Base-by-base conservation (phyloP, 495 filamentous ascomycete genomes). In the Glutinoglossum americanum region DNA sequence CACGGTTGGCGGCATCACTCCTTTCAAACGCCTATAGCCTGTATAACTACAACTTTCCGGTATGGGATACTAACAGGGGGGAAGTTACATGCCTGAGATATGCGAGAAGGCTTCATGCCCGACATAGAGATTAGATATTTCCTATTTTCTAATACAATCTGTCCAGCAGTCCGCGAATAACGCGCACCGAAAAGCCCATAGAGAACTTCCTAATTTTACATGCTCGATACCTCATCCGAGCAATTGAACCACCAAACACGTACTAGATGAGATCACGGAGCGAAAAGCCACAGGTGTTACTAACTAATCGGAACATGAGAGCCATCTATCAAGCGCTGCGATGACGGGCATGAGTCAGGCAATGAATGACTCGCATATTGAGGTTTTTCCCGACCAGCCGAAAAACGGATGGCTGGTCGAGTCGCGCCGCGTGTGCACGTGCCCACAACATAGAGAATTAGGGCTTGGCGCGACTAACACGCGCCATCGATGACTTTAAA, bases 371-470 rank as follows among this genome's bases (percentile, higher is more conserved):
- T 53, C 30, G 49, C 49, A 53, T 11, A 15, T 41, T 41, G 37
- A 41, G 15, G 37, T 13, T 41, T 15, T 4, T 5, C 5, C 4
- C 21, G 47, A 9, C 26, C 19, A 15, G 21, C 3, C 3, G 3
- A 3, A 1, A 15, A 15, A 30, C 49, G 25, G 23, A 1, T 10
- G 25, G 30, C 1, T 15, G 3, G 49, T 5, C 25, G 49, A 11
- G 49, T 53, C 15, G 2, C 47, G 49, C 26, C 49, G 49, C 49
- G 49, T 53, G 49, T 53, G 49, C 49, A 53, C 49, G 49, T 53
- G 49, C 49, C n/a, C 21, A 32, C 13, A 53, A 53, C 49, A 53
- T 1, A 28, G 11, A 19, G 28, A 30, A 3, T 10, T 19, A 1
- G 28, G 49, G 21, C 26, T 30, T 27, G 26, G 49, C 49, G 49